Percentiles rank a stretch among this genome's conserved stretches.
Evolutionary conservation across 768 basidiomycete species (phyloP).

Genomic region (Obba rivulosa): DNA sequence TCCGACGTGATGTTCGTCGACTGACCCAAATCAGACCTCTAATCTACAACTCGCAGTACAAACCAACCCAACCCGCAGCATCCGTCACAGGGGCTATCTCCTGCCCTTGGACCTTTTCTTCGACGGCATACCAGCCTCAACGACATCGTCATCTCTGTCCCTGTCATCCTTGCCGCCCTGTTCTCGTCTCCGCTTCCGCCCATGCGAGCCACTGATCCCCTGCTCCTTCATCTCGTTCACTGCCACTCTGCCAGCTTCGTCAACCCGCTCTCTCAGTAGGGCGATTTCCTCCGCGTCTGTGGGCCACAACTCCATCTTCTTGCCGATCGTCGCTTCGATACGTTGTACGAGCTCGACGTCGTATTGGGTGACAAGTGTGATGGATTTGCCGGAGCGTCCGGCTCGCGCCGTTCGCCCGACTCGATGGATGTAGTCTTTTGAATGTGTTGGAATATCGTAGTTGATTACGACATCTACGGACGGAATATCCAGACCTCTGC

Average conservation of each 20-base stretch:
- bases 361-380: constrained; percentile 98
- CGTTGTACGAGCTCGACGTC: constrained; percentile 95
- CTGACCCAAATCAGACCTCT: constrained; percentile 7
- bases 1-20: constrained; percentile 67
- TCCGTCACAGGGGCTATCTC: constrained; percentile 19
- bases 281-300: constrained; percentile 87
- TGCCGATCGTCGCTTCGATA: constrained; percentile 87
- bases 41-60: not conserved
- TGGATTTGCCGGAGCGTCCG: constrained; percentile 93
- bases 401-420: constrained; percentile 97
- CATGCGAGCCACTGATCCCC: constrained; percentile 42
- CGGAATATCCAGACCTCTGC: constrained; percentile 90
- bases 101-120: constrained; percentile 48
- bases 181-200: constrained; percentile 45
- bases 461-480: constrained; percentile 96
- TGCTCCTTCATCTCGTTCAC: constrained; percentile 80
- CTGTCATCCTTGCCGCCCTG: constrained; percentile 62
- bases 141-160: constrained; percentile 89
- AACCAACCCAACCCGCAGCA: too few relatives aligned
- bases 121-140: constrained; percentile 84
- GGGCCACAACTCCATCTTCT: constrained; percentile 87
- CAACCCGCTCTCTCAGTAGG: constrained; percentile 81
- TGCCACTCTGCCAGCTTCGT: constrained; percentile 76
- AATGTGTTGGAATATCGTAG: constrained; percentile 95
- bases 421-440: constrained; percentile 98